phyloP scores from a whole-genome alignment of 2,329 filamentous ascomycete genomes.

The Magnaporthiopsis poae region DNA sequence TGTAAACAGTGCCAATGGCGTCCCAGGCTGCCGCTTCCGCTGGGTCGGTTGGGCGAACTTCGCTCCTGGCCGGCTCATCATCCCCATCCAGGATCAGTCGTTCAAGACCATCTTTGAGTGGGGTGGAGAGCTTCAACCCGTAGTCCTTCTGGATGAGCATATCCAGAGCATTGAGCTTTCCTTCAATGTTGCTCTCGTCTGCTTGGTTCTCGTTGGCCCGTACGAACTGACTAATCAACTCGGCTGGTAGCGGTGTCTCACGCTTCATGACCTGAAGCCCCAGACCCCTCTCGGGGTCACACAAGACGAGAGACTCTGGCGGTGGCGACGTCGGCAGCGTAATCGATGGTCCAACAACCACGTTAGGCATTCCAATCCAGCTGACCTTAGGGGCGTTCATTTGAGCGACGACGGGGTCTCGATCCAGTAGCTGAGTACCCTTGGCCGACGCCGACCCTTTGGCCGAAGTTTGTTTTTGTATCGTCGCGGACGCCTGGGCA shows the following conservation, averaged over 20 bases:
- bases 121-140: constrained; percentile 1
- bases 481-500: neutral
- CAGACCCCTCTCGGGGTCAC: constrained; percentile 4
- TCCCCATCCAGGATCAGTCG: constrained; percentile 1
- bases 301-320: constrained; percentile 4
- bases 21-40: constrained; percentile 44
- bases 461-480: neutral
- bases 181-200: constrained; percentile 6
- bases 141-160: constrained; percentile 5
- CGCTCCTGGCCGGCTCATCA: constrained; percentile 26
- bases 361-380: constrained; percentile 6
- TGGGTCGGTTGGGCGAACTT: constrained; percentile 33
- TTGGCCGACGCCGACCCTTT: neutral
- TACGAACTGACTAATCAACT: constrained; percentile 6
- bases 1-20: constrained; percentile 37
- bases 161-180: constrained; percentile 3
- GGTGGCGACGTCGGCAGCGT: neutral
- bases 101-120: constrained; percentile 2
- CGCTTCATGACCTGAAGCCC: constrained; percentile 6
- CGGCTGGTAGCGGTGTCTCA: neutral
- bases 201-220: constrained; percentile 4
- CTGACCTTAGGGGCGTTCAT: neutral
- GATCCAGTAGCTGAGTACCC: constrained; percentile 1
- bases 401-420: constrained; percentile 1
- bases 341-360: constrained; percentile 3